Percentiles rank a stretch among this genome's conserved stretches.
Conservation (phyloP, 2,329 filamentous ascomycete genomes). For the Fusarium graminum region DNA sequence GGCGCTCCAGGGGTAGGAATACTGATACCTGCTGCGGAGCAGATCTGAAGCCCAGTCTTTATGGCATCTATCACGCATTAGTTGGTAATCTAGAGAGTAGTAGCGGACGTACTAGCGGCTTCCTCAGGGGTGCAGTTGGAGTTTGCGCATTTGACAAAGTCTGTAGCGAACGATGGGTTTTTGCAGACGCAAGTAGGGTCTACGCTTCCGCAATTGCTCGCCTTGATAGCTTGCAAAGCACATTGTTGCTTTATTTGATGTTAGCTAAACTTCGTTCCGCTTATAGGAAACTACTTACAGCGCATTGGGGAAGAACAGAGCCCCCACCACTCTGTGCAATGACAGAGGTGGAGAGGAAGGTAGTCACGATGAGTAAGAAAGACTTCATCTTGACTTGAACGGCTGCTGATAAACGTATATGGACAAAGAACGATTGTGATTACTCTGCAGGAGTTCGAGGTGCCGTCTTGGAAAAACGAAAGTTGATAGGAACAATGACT, state of each 20-base stretch:
- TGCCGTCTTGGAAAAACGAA: neutral
- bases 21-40: slow-evolving; percentile 11
- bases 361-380: slow-evolving; percentile 3
- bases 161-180: neutral
- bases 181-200: slow-evolving; percentile 29
- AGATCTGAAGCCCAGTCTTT: slow-evolving; percentile 2
- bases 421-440: neutral
- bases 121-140: slow-evolving; percentile 7
- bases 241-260: slow-evolving; percentile 13
- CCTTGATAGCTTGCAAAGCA: slow-evolving; percentile 8
- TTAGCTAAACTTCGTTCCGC: neutral
- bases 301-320: slow-evolving; percentile 5
- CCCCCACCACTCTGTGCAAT: slow-evolving; percentile 4
- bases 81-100: neutral
- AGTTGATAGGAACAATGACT: neutral
- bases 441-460: neutral
- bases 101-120: slow-evolving; percentile 8
- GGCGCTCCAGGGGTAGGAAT: neutral
- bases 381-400: slow-evolving; percentile 14
- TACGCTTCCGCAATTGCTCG: slow-evolving; percentile 11
- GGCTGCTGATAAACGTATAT: neutral
- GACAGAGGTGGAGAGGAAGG: slow-evolving; percentile 9
- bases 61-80: neutral
- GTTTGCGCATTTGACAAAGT: slow-evolving; percentile 1
- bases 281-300: slow-evolving; percentile 1